These are phyloP conservation scores for Letharia lupina DNA, from an alignment of 495 filamentous ascomycete species.

Conservation along the genomic window DNA sequence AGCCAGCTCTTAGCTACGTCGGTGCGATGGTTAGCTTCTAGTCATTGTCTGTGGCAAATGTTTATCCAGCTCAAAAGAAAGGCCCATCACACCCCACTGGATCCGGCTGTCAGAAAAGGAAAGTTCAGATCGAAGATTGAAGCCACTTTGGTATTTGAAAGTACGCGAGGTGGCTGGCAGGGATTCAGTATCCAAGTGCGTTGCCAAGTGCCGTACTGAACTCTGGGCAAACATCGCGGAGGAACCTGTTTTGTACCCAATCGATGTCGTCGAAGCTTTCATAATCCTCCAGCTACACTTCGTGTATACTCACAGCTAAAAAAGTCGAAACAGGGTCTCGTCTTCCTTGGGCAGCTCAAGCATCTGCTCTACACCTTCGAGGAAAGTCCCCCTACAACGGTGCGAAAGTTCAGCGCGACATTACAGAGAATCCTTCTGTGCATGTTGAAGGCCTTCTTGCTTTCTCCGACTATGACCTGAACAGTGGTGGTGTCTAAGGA, in stretches of 20 bases:
- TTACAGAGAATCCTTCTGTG: slow-evolving; percentile 23
- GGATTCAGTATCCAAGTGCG: not conserved
- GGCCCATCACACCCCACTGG: not conserved
- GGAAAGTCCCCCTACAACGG: slow-evolving; percentile 22
- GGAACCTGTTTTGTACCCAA: not conserved
- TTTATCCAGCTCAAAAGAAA: not conserved
- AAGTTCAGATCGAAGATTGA: not conserved
- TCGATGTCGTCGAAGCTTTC: not conserved
- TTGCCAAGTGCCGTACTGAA: not conserved
- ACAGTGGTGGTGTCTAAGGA: slow-evolving; percentile 3
- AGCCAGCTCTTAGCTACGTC: not conserved
- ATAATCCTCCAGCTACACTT: not conserved
- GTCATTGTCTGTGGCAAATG: not conserved
- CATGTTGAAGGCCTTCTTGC: slow-evolving; percentile 3
- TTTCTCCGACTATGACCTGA: not conserved
- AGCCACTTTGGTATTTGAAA: not conserved
- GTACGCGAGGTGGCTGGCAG: not conserved
- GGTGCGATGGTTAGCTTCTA: too few relatives aligned
- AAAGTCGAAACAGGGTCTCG: slow-evolving; percentile 4
- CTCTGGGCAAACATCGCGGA: not conserved
- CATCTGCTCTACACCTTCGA: slow-evolving; percentile 16
- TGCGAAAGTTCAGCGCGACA: slow-evolving; percentile 20
- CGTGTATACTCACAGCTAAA: slow-evolving; percentile 23
- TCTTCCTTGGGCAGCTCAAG: slow-evolving; percentile 18
- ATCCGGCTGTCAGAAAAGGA: not conserved